Evolutionary conservation across 2,329 filamentous ascomycete genomes (phyloP), one percentile per base, ranked within the genome.

Genomic region (Penicillium sp.): DNA sequence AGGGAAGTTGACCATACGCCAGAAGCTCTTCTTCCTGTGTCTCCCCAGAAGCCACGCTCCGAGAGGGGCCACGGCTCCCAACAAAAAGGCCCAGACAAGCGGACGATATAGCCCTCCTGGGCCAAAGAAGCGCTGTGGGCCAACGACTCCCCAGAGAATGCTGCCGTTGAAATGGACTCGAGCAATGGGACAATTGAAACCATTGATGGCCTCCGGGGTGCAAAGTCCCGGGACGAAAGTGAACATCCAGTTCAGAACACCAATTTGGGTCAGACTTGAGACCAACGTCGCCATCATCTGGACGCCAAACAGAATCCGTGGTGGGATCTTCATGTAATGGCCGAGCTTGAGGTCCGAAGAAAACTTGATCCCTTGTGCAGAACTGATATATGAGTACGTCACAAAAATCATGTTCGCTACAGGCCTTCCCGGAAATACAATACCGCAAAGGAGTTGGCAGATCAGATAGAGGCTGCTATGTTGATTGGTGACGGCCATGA

Each of bases 401-500:
- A 91, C 87, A 61, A 94, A 95, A 32, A 94, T 87, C 88, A 94
- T 94, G 68, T 94, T 93, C 44, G 88, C 88, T 10, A 94, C 87
- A 1, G 88, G 88, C 1, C 85, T 83, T 26, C 88, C 88, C 0
- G 88, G 88, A 64, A 94, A 94, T 15, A 88, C 76, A 44, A 80
- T 82, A 47, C 88, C 88, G 55, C 87, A 91, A 56, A 93, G 83
- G 50, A 94, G 78, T 68, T 93, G 88, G 66, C 87, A 91, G 60
- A 93, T 87, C 32, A 93, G 77, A 65, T 91, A 93, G 57, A 91
- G 87, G 66, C 84, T 88, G 68, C 83, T 88, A 67, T 93, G 87
- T 64, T 91, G 87, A 66, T 93, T 94, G 9, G 88, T 94, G 57
- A 94, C 88, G 15, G 88, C 88, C 86, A 93, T 94, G 61, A 95